Conservation (phyloP, 108 stramenopile species). For the Phaeodactylum tricornutum region DNA sequence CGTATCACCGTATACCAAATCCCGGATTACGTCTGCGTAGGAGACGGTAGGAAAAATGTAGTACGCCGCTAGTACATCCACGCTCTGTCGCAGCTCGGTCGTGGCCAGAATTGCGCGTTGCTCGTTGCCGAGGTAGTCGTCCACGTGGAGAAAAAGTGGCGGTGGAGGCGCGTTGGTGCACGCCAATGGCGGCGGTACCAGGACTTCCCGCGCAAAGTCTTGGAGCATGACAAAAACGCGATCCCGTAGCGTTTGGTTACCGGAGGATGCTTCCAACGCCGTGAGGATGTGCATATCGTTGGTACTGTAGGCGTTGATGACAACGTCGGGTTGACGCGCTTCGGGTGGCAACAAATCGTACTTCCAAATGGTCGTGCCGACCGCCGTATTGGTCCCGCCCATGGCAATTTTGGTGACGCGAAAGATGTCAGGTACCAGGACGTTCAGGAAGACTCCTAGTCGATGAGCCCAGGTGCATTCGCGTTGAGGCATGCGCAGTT, state of each 20-base stretch:
- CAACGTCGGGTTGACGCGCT: constrained; percentile 49
- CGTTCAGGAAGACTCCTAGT: constrained; percentile 29
- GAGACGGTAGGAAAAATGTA: constrained; percentile 60
- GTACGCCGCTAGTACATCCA: constrained; percentile 51
- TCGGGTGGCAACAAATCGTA: constrained; percentile 60
- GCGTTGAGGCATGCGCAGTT: constrained; percentile 29
- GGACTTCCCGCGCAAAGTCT: constrained; percentile 38
- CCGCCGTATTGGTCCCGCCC: constrained; percentile 74
- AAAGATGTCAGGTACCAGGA: too few relatives aligned
- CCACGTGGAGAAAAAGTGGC: constrained; percentile 56
- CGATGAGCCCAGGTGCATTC: constrained; percentile 60
- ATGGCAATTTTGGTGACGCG: constrained; percentile 46
- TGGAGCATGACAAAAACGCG: constrained; percentile 53
- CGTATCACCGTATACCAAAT: constrained; percentile 62
- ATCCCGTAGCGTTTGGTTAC: constrained; percentile 46
- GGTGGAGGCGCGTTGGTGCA: too few relatives aligned
- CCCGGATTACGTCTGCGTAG: constrained; percentile 63
- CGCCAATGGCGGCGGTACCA: constrained; percentile 17
- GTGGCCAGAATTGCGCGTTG: constrained; percentile 48
- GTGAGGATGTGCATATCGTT: constrained; percentile 78
- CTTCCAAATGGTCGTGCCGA: constrained; percentile 51
- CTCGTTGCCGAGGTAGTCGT: constrained; percentile 79
- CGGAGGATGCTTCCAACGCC: constrained; percentile 22
- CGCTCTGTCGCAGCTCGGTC: constrained; percentile 37
- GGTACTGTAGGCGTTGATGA: constrained; percentile 71